Base-by-base conservation (phyloP, 805 yeast species). In the Cyberlindnera mrakii region DNA sequence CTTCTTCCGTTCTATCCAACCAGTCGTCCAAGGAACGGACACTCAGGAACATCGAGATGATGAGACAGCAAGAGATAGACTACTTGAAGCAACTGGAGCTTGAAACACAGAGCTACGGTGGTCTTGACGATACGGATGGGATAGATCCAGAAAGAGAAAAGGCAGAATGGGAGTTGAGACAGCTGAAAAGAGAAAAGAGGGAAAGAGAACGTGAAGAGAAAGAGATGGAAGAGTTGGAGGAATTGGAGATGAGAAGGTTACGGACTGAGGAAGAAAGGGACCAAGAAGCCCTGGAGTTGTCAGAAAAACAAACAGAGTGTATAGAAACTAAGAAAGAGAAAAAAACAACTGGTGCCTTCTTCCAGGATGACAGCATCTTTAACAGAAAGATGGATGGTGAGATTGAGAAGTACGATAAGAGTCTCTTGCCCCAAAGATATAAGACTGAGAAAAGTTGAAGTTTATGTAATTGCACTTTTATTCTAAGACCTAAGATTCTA, bases 101-200 rank as follows among this genome's bases (percentile, higher is more conserved):
- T 17, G 46, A 52, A 14, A 45, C 53, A 17, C 60, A 59, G 15
- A 55, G 60, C 35, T 42, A 52, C 17, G 60, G 55, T 3, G 67
- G 53, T 0, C 54, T 75, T 0, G 85, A 80, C 50, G 89, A 82
- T 51, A 74, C 82, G 0, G 86, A 82, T 50, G 78, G 72, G 30
- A 32, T 74, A 5, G 79, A 79, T 44, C 78, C 82, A 0, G 75
- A 1, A 64, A 76, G 14, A 68, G 78, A 59, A 76, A 72, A 57
- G 75, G 78, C 50, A 66, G 79, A 53, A 78, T 78, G 30, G 76
- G 81, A 42, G 72, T 73, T 37, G 69, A 80, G 64, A 71, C 78
- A 55, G 60, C 78, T 51, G 65, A 71, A 48, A 73, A 72, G 60
- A 71, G 67, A 40, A 42, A 30, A 60, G 48, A 48, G 63, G 44